A percentile compares a stretch with the other conserved stretches of the same genome.
Conservation (phyloP, 768 basidiomycete species). For the Piloderma croceum region DNA sequence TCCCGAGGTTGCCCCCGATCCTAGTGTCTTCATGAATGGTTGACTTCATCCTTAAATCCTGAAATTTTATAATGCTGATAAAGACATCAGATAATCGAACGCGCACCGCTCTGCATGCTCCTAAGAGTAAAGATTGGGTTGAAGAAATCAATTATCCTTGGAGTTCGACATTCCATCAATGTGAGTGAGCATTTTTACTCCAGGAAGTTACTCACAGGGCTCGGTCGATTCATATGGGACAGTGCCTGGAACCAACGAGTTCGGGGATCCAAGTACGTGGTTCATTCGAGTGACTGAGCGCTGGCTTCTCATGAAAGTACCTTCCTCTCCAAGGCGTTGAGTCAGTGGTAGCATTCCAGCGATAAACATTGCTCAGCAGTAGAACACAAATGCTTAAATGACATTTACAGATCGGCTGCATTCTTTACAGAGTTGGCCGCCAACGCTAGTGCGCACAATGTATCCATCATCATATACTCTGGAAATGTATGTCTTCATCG, state of each 20-base stretch:
- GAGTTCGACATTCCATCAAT: conserved; percentile 2
- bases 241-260: background rate
- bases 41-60: conserved; percentile 31
- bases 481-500: too few species aligned
- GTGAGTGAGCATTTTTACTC: too few species aligned
- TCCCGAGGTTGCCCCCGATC: conserved; percentile 47
- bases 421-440: conserved; percentile 38
- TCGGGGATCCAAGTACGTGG: background rate
- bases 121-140: conserved; percentile 36
- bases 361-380: too few species aligned
- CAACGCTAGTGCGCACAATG: conserved; percentile 30
- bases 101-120: conserved; percentile 40
- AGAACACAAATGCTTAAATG: too few species aligned
- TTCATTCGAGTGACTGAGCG: too few species aligned
- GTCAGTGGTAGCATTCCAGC: too few species aligned
- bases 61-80: background rate
- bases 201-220: too few species aligned
- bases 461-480: conserved; percentile 34
- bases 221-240: too few species aligned
- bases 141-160: conserved; percentile 31
- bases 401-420: conserved; percentile 36
- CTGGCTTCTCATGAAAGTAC: background rate
- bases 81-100: conserved; percentile 11
- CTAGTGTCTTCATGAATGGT: conserved; percentile 60
- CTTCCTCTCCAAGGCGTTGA: background rate